A percentile compares a stretch with the other conserved stretches of the same genome.
Conservation (phyloP, 2,329 filamentous ascomycete genomes). For the Fusarium illudens region DNA sequence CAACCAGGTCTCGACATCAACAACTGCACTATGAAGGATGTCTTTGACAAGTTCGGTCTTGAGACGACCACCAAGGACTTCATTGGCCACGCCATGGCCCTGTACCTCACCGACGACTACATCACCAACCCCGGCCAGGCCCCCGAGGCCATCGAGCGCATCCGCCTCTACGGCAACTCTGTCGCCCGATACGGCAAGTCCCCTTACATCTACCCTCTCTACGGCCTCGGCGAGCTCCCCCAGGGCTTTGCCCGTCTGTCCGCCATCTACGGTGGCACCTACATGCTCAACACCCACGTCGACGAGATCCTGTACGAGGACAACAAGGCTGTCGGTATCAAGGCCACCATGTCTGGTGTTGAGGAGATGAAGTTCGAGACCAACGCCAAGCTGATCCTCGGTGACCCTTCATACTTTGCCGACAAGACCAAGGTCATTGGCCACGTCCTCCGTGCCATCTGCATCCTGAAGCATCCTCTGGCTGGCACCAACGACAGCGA, state of each 20-base stretch:
- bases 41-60: conserved; percentile 97
- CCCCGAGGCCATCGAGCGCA: conserved; percentile 87
- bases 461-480: conserved; percentile 94
- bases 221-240: conserved; percentile 95
- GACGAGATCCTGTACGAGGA: conserved; percentile 89
- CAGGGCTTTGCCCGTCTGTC: conserved; percentile 97
- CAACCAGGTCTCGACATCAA: conserved; percentile 78
- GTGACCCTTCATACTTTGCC: conserved; percentile 96
- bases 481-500: conserved; percentile 89
- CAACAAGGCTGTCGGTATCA: conserved; percentile 91
- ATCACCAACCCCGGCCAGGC: conserved; percentile 76
- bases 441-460: conserved; percentile 95
- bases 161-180: conserved; percentile 95
- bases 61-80: conserved; percentile 92
- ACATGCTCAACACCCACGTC: conserved; percentile 97
- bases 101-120: conserved; percentile 92
- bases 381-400: conserved; percentile 94
- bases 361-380: conserved; percentile 96
- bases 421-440: conserved; percentile 87
- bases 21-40: conserved; percentile 91
- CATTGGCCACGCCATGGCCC: conserved; percentile 97
- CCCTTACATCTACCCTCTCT: conserved; percentile 98
- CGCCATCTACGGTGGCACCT: conserved; percentile 98
- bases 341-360: conserved; percentile 92
- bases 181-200: conserved; percentile 98